Conservation (phyloP, 495 filamentous ascomycete genomes). For the Lindgomyces ingoldianus region DNA sequence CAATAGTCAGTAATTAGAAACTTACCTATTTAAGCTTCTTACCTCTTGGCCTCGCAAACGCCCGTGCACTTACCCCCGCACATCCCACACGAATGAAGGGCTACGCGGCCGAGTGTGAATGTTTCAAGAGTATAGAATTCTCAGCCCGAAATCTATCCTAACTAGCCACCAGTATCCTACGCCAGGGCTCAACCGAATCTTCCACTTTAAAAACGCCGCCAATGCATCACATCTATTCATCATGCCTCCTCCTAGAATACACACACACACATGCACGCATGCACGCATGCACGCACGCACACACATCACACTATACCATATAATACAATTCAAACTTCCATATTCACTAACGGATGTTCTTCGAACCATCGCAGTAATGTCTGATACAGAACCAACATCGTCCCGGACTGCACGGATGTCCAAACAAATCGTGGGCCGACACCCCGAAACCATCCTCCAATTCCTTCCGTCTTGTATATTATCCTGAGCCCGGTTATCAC, state of each 20-base stretch:
- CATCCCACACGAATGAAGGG: no score
- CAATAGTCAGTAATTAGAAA: no score
- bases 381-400: constrained; percentile 97
- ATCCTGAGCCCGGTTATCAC: constrained; percentile 80
- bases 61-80: no score
- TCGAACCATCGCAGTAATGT: constrained; percentile 77
- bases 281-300: background rate
- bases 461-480: constrained; percentile 85
- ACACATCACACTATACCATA: background rate
- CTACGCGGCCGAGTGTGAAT: background rate
- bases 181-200: no score
- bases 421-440: constrained; percentile 93
- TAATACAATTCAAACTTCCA: constrained; percentile 3
- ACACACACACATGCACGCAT: no score
- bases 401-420: constrained; percentile 95
- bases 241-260: background rate
- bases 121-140: background rate
- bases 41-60: no score
- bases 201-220: constrained; percentile 12
- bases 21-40: no score
- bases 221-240: constrained; percentile 17
- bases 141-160: background rate
- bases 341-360: constrained; percentile 41
- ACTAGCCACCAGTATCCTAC: no score
- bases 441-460: constrained; percentile 89